Conservation (phyloP, 2,329 filamentous ascomycete genomes). For the Penicillium expansum region DNA sequence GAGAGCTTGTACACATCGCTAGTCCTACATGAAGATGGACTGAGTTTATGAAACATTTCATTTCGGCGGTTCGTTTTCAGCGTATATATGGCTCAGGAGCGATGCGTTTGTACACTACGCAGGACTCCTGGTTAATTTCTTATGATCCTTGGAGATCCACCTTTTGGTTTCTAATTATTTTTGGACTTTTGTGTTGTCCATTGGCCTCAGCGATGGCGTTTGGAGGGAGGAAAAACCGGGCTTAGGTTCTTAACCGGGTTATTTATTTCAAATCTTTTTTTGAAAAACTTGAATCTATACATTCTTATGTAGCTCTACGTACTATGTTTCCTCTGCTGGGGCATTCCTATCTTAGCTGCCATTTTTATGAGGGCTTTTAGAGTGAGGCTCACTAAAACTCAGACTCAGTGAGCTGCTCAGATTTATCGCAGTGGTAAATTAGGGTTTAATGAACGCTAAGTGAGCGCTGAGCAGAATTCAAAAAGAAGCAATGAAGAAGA, state of each 20-base stretch:
- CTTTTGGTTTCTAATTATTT: constrained; percentile 2
- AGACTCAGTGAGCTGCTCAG: neutral
- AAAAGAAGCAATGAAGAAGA: neutral
- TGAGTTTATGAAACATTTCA: constrained; percentile 11
- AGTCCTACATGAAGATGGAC: constrained; percentile 1
- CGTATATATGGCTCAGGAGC: constrained; percentile 19
- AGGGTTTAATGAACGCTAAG: neutral
- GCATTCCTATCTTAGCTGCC: neutral
- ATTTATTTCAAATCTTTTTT: neutral
- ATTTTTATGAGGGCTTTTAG: neutral
- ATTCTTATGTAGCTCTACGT: neutral
- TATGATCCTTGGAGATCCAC: constrained; percentile 9
- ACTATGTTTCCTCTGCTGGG: neutral
- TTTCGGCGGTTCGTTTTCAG: constrained; percentile 12
- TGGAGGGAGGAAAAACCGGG: constrained; percentile 15
- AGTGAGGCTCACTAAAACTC: neutral
- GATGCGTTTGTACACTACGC: constrained; percentile 24
- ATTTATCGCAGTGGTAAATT: no score
- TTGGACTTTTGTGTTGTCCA: constrained; percentile 15
- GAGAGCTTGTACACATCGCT: neutral
- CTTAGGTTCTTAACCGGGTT: constrained; percentile 1
- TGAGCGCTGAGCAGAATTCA: neutral
- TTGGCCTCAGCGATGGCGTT: constrained; percentile 27
- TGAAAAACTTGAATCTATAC: neutral
- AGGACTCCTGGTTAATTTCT: constrained; percentile 14